Conservation (phyloP, 208 protist species). For the Vickermania ingenoplastis region DNA sequence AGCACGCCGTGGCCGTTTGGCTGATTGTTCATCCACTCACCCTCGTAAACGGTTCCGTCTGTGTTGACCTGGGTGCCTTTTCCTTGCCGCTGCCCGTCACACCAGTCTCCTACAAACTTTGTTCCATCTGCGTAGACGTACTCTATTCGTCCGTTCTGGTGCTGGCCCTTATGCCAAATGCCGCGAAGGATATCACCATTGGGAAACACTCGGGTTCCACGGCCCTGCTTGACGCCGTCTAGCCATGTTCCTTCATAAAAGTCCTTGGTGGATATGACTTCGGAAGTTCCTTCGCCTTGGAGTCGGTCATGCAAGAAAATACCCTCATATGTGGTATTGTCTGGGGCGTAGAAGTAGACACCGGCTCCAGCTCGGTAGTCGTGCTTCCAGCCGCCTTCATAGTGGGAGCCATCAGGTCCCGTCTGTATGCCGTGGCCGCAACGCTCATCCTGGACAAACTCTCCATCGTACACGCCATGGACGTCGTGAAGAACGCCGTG, state of each 20-base stretch:
- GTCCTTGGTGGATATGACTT: constrained; percentile 9
- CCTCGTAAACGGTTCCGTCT: constrained; percentile 79
- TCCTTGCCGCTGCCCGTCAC: constrained; percentile 42
- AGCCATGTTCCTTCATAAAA: constrained; percentile 76
- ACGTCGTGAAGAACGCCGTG: constrained; percentile 43
- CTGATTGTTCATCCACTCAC: constrained; percentile 55
- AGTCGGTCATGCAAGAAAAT: constrained; percentile 69
- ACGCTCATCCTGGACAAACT: constrained; percentile 35
- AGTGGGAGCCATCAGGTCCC: constrained; percentile 51
- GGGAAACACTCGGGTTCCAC: constrained; percentile 53
- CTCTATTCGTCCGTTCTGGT: constrained; percentile 55
- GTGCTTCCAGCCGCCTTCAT: constrained; percentile 66
- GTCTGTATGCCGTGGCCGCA: constrained; percentile 57
- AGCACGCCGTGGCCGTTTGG: constrained; percentile 62
- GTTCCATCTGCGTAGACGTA: constrained; percentile 36
- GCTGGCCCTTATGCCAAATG: constrained; percentile 59
- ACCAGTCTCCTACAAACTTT: constrained; percentile 80
- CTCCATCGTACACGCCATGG: constrained; percentile 69
- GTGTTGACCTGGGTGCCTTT: constrained; percentile 44
- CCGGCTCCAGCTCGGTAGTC: constrained; percentile 53
- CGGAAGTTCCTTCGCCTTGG: constrained; percentile 32
- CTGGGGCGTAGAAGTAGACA: constrained; percentile 36
- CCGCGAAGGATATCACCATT: constrained; percentile 72
- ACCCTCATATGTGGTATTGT: constrained; percentile 54
- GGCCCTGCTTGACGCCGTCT: constrained; percentile 72